Evolutionary conservation across 2,329 filamentous ascomycete genomes (phyloP), one percentile per base, ranked within the genome.

Genomic region (Lasiodiplodia sp.): DNA sequence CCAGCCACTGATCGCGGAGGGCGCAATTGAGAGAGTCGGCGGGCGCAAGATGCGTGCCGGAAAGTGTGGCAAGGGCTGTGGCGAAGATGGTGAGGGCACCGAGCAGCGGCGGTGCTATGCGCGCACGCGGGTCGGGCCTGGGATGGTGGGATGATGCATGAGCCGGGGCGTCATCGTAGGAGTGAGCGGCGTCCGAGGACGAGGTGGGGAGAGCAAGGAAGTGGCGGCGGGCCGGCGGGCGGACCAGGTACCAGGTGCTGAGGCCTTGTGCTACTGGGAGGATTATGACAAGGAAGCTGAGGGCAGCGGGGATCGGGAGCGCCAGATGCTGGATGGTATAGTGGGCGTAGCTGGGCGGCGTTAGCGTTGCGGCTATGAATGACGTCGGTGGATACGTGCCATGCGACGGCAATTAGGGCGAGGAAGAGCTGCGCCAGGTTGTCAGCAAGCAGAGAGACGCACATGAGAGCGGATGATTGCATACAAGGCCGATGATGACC

Each of bases 1-100:
- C 67, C 71, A 81, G 77, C 90, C 90, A 92, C 40, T 74, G 75
- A 0, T 79, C 79, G 3, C 86, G 79, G 8, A 91, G 77, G 2
- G 79, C 77, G 74, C 89, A 91, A 11, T 78, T 69, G 7, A 79
- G 70, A 1, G 71, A 73, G 8, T 71, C 72, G 0, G 72, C 52
- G 3, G 62, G 49, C 1, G 73, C 69, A n/a, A 79, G 70, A 63
- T 79, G 73, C 2, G 75, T 77, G 6, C 78, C 79, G 1, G 76
- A 75, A 1, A 81, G 73, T 0, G 79, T 80, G 2, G 78, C 79
- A n/a, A 81, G 70, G 14, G 77, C 75, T 28, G 77, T 75, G 66
- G 78, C 75, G 68, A 76, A 78, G 69, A 78, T 72, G 58, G 78
- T 69, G 53, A 79, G 70, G 14, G 70, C 69, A 52, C 72, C 60